phyloP scores from a whole-genome alignment of 1,284 basidiomycete species.

The Apiotrichum siamense region DNA sequence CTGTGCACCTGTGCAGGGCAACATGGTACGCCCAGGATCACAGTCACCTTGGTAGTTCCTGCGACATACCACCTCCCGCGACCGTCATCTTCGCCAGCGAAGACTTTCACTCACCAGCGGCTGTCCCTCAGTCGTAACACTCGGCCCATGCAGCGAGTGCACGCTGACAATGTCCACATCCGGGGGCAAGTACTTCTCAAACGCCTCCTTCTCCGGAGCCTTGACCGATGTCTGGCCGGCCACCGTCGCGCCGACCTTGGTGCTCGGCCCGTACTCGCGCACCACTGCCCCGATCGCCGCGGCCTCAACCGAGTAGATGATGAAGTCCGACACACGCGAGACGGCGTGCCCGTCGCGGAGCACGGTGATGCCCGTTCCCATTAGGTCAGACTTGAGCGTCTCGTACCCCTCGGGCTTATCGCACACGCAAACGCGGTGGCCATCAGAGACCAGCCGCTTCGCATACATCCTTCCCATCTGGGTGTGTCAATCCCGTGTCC shows the following conservation, averaged over 20 bases:
- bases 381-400: conserved; percentile 58
- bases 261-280: conserved; percentile 83
- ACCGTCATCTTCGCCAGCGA: background rate
- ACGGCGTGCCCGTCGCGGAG: conserved; percentile 75
- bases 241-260: conserved; percentile 86
- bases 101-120: conserved; percentile 62
- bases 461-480: conserved; percentile 96
- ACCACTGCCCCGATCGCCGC: conserved; percentile 81
- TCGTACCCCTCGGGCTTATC: conserved; percentile 76
- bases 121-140: conserved; percentile 83
- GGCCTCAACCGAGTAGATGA: conserved; percentile 92
- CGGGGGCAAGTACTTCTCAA: conserved; percentile 77
- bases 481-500: no score
- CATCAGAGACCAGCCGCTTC: conserved; percentile 42
- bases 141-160: conserved; percentile 92
- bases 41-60: no score
- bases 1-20: no score
- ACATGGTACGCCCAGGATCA: no score
- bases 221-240: conserved; percentile 96
- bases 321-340: conserved; percentile 75
- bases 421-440: conserved; percentile 77
- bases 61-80: background rate
- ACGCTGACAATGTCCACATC: conserved; percentile 88
- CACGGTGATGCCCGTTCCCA: conserved; percentile 57
- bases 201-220: conserved; percentile 83